These are phyloP conservation scores for Xerocomellus intermedius DNA, from an alignment of 768 basidiomycete genomes.

Conservation along the genomic window DNA sequence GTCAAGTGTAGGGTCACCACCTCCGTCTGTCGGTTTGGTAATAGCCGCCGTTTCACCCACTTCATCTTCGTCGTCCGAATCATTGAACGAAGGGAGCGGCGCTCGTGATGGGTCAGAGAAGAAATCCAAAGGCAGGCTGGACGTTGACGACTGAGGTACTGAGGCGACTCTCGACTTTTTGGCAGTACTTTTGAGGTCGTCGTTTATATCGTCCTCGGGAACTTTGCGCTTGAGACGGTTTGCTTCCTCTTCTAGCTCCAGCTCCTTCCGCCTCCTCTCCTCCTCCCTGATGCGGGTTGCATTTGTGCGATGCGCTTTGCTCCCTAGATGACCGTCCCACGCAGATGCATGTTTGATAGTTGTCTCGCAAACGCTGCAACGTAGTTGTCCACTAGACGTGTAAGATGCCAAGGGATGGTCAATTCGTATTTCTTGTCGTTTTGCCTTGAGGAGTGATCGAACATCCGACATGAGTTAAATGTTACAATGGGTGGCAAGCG, in stretches of 20 bases:
- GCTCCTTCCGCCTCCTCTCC: slow-evolving; percentile 42
- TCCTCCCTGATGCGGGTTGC: slow-evolving; percentile 58
- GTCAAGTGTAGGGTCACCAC: slow-evolving; percentile 46
- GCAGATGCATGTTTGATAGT: slow-evolving; percentile 72
- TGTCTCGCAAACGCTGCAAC: slow-evolving; percentile 63
- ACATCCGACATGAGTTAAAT: slow-evolving; percentile 63
- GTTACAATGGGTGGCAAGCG: background rate
- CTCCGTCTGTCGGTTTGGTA: background rate
- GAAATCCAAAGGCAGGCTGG: slow-evolving; percentile 62
- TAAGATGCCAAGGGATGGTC: slow-evolving; percentile 75
- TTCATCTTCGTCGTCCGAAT: slow-evolving; percentile 45
- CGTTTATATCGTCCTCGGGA: slow-evolving; percentile 26
- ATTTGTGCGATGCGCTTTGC: slow-evolving; percentile 73
- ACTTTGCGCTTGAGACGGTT: slow-evolving; percentile 36
- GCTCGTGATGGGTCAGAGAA: slow-evolving; percentile 74
- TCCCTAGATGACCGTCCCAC: slow-evolving; percentile 87
- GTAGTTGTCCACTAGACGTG: slow-evolving; percentile 60
- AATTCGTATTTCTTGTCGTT: slow-evolving; percentile 71
- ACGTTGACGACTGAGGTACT: slow-evolving; percentile 10
- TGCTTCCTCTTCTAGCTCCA: slow-evolving; percentile 36
- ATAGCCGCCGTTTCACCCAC: slow-evolving; percentile 13
- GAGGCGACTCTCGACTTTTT: slow-evolving; percentile 32
- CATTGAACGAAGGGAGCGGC: slow-evolving; percentile 35
- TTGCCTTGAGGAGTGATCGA: slow-evolving; percentile 79
- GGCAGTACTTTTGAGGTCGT: slow-evolving; percentile 21